Base-by-base conservation (phyloP, 257 asterid species). In the Perilla frutescens region DNA sequence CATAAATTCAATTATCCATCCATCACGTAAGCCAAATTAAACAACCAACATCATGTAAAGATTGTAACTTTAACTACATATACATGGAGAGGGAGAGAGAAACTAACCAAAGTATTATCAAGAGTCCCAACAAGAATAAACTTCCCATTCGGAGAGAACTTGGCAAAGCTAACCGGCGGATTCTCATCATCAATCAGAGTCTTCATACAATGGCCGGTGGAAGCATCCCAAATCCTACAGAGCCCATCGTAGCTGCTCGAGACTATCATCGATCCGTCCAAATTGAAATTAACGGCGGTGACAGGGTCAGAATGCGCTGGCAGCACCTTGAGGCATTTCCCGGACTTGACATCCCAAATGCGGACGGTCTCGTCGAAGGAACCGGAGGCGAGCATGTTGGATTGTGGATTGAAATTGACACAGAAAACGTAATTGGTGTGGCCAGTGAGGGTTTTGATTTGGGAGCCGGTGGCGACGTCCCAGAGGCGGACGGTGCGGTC, bases 231-330 rank as follows among this genome's bases (percentile, higher is more conserved):
- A 78, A 95, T 87, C 89, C 98, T 84, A 74, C 99, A 95, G 66
- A 95, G 82, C 70, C 99, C 99, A 82, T 95, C 99, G 66, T 90
- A 92, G 65, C 99, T 92, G 53, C 98, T 89, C 14, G 96, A 84
- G 4, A 92, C 97, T 29, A 95, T 92, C 78, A 88, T 40, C 7
- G 93, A 74, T 3, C 99, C 99, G 31, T 95, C 99, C 80, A 89
- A 77, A 71, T 88, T 92, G 74, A 86, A 95, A 77, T 86, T 70
- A 20, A 92, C 97, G 7, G 96, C 90, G 8, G 97, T 95, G 2
- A 95, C 98, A 0, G 98, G 97, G 63, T 95, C 98, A 0, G 98
- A 92, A 77, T 92, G 99, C 5, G 99, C 99, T 4, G 97, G 99
- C 43, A 95, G 81, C 58, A 95, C 99, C 86, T 87, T 90, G 20